phyloP scores from a whole-genome alignment of 2,329 filamentous ascomycete species.

The Nemania sp. region DNA sequence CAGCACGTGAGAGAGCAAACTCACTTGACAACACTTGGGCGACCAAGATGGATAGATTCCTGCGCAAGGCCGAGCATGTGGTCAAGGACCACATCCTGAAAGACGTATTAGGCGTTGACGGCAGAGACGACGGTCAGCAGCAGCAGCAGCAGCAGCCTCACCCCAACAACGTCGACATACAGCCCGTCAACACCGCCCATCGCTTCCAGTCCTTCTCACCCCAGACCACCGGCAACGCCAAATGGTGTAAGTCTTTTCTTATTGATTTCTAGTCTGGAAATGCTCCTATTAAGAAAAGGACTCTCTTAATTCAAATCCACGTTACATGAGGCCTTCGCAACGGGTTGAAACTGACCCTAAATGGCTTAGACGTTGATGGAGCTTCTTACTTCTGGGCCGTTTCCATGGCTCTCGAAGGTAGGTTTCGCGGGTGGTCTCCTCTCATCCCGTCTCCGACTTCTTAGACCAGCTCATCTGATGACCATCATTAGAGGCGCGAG shows the following conservation, averaged over 20 bases:
- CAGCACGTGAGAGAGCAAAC: neutral
- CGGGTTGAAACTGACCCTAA: neutral
- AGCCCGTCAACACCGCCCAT: constrained; percentile 49
- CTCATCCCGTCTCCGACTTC: neutral
- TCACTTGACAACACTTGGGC: neutral
- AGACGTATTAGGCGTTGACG: constrained; percentile 45
- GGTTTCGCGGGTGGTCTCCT: constrained; percentile 29
- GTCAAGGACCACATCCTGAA: constrained; percentile 37
- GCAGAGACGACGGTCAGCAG: constrained; percentile 33
- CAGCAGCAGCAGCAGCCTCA: constrained; percentile 15
- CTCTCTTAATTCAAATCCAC: too few species aligned
- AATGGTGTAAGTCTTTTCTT: constrained; percentile 63
- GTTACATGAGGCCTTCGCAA: neutral
- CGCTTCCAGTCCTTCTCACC: constrained; percentile 73
- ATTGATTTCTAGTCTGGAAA: neutral
- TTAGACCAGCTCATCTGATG: constrained; percentile 12
- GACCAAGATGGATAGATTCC: constrained; percentile 46
- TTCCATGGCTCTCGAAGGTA: constrained; percentile 73
- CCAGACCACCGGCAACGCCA: constrained; percentile 72
- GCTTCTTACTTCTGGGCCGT: constrained; percentile 87
- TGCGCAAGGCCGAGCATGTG: constrained; percentile 50
- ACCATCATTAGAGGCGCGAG: constrained; percentile 60
- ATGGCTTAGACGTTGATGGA: constrained; percentile 67
- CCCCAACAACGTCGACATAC: constrained; percentile 29
- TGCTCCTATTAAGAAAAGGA: too few species aligned